A percentile compares a stretch with the other conserved stretches of the same genome.
Conservation (phyloP, 176 grass and related monocot species). For the Ananas comosus region DNA sequence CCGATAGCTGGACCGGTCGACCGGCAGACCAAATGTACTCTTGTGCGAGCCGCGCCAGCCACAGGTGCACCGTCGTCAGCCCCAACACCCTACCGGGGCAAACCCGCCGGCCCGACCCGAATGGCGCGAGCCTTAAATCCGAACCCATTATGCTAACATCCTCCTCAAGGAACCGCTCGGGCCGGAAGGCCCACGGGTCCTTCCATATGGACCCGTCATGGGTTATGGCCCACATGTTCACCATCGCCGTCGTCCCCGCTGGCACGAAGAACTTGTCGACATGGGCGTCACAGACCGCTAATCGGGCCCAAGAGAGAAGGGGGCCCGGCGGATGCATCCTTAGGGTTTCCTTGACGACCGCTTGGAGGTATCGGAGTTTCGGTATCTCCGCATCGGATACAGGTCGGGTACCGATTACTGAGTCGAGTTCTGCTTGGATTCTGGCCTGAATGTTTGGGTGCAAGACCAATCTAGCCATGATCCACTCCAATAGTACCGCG, state of each 20-base stretch:
- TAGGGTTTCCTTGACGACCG: slow-evolving; percentile 26
- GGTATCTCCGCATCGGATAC: slow-evolving; percentile 1
- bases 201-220: slow-evolving; percentile 33
- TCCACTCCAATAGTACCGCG: slow-evolving; percentile 37
- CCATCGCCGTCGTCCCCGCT: slow-evolving; percentile 28
- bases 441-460: slow-evolving; percentile 32
- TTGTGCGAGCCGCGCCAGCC: slow-evolving; percentile 15
- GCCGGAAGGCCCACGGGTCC: slow-evolving; percentile 29
- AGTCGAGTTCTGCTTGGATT: slow-evolving; percentile 18
- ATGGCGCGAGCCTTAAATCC: slow-evolving; percentile 21
- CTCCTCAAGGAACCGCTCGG: slow-evolving; percentile 12
- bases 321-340: slow-evolving; percentile 31
- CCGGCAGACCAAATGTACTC: slow-evolving; percentile 2
- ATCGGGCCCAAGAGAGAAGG: slow-evolving; percentile 37
- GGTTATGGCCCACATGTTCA: slow-evolving; percentile 47
- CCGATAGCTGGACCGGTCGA: slow-evolving; percentile 3
- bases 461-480: slow-evolving; percentile 23
- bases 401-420: neutral
- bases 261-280: slow-evolving; percentile 27
- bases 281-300: neutral
- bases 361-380: slow-evolving; percentile 11
- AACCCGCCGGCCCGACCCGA: slow-evolving; percentile 23
- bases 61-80: slow-evolving; percentile 8
- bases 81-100: slow-evolving; percentile 31
- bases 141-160: slow-evolving; percentile 15